These are phyloP conservation scores for Carex arenaria DNA, from an alignment of 202 grass and related monocot species.

Conservation along the genomic window DNA sequence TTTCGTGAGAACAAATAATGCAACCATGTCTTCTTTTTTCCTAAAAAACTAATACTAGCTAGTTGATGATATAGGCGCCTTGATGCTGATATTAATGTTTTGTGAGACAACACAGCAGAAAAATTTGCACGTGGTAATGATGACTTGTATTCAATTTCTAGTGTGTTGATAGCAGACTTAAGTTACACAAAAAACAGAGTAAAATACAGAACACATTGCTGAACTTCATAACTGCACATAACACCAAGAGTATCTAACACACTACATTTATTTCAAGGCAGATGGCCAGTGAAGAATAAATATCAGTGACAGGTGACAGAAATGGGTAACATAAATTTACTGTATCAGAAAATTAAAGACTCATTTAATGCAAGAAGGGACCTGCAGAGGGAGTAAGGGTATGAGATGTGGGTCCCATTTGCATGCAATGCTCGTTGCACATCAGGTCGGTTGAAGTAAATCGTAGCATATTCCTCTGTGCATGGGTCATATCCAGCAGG, in stretches of 20 bases:
- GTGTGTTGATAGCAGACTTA: neutral
- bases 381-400: conserved; percentile 83
- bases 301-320: conserved; percentile 4
- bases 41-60: neutral
- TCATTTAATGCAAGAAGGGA: conserved; percentile 9
- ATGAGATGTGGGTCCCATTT: conserved; percentile 53
- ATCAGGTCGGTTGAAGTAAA: conserved; percentile 69
- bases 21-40: neutral
- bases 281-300: neutral
- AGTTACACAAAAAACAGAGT: neutral
- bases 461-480: conserved; percentile 75
- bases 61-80: neutral
- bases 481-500: conserved; percentile 92
- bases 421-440: conserved; percentile 83
- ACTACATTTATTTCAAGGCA: neutral
- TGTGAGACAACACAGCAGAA: neutral
- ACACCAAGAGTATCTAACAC: neutral
- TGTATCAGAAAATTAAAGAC: neutral
- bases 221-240: neutral
- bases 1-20: neutral
- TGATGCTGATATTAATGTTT: conserved; percentile 4
- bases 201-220: neutral
- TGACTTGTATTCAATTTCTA: neutral
- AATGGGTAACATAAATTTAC: conserved; percentile 6
- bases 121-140: neutral